These are phyloP conservation scores for Talaromyces sp. DNA, from an alignment of 2,329 filamentous ascomycete genomes.

Conservation along the genomic window DNA sequence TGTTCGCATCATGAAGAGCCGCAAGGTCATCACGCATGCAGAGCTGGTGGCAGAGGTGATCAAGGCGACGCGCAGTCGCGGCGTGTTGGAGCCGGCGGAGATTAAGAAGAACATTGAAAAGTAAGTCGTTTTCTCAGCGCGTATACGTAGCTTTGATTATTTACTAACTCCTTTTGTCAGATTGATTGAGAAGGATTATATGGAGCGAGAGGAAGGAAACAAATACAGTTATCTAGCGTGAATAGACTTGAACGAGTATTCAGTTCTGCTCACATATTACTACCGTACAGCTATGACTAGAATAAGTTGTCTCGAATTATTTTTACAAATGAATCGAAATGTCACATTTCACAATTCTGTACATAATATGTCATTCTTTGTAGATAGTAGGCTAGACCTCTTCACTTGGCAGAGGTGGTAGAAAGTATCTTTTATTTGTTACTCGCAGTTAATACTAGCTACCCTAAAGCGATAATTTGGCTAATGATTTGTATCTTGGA, in stretches of 20 bases:
- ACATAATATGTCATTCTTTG: no score
- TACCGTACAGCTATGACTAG: neutral
- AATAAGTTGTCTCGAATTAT: neutral
- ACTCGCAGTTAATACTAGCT: no score
- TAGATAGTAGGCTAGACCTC: no score
- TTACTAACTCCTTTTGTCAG: constrained; percentile 39
- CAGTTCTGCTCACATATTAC: neutral
- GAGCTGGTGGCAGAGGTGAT: constrained; percentile 91
- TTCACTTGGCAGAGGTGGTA: no score
- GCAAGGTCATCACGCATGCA: constrained; percentile 80
- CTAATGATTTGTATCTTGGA: no score
- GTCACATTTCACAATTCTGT: no score
- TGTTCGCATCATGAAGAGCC: constrained; percentile 92
- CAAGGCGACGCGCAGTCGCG: constrained; percentile 77
- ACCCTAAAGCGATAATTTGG: no score
- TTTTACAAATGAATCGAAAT: no score
- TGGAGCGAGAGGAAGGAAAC: constrained; percentile 69
- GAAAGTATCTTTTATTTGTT: no score
- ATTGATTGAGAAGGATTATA: constrained; percentile 88
- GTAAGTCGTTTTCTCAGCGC: constrained; percentile 44
- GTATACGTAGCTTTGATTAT: neutral
- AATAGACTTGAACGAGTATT: neutral
- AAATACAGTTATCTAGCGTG: constrained; percentile 64
- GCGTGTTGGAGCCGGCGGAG: constrained; percentile 75
- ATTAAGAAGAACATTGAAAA: constrained; percentile 98